A percentile compares a stretch with the other conserved stretches of the same genome.
Conservation (phyloP, 768 basidiomycete genomes). For the Galerina sulciceps region DNA sequence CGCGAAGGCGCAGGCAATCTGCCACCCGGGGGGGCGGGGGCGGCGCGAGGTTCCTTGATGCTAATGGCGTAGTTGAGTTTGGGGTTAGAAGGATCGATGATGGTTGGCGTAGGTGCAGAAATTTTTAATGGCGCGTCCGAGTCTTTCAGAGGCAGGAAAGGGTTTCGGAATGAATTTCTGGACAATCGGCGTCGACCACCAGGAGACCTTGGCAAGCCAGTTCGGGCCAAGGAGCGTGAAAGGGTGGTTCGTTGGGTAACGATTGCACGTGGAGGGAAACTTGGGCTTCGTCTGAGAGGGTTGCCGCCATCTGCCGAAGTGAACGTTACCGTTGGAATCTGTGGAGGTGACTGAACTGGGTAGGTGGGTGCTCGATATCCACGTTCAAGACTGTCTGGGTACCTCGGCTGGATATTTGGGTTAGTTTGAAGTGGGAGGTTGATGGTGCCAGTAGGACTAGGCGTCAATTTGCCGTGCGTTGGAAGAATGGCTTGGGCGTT, state of each 20-base stretch:
- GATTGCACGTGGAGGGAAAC: constrained; percentile 28
- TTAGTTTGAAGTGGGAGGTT: constrained; percentile 32
- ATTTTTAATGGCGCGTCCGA: constrained; percentile 27
- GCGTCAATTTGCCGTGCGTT: constrained; percentile 9
- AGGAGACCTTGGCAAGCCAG: constrained; percentile 35
- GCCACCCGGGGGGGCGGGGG: constrained; percentile 18
- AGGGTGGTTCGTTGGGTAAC: constrained; percentile 22
- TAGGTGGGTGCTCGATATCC: constrained; percentile 28
- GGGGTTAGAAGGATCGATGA: constrained; percentile 17
- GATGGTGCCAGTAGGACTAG: constrained; percentile 28
- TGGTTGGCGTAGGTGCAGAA: constrained; percentile 22
- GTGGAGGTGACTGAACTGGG: constrained; percentile 22
- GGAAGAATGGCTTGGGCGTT: constrained; percentile 15
- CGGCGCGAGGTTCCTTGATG: constrained; percentile 16
- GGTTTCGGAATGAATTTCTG: constrained; percentile 36
- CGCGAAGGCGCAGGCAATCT: constrained; percentile 2
- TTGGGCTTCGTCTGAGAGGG: constrained; percentile 15
- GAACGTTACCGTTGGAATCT: constrained; percentile 17
- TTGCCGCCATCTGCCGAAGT: constrained; percentile 15
- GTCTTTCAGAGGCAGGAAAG: constrained; percentile 41
- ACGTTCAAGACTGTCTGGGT: constrained; percentile 41
- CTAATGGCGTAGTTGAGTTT: constrained; percentile 21
- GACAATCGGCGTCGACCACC: constrained; percentile 33
- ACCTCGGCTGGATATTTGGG: constrained; percentile 33
- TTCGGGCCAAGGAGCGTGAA: constrained; percentile 25